phyloP scores from a whole-genome alignment of 805 yeast species.

The Suhomyces pyralidae region DNA sequence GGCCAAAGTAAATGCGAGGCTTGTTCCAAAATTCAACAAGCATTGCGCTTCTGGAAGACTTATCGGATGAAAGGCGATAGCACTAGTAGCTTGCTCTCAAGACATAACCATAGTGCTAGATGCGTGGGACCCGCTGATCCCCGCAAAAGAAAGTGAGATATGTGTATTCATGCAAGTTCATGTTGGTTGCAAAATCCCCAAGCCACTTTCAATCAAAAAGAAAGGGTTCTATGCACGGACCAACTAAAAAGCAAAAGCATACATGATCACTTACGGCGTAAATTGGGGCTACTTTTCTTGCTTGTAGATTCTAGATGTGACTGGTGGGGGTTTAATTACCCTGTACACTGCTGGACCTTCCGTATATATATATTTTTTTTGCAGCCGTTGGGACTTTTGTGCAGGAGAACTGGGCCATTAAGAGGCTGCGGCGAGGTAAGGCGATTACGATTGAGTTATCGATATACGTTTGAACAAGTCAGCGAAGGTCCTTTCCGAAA shows the following conservation, averaged over 20 bases:
- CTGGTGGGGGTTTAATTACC: neutral
- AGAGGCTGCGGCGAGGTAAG: neutral
- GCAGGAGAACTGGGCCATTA: neutral
- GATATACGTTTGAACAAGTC: neutral
- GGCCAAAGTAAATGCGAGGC: neutral
- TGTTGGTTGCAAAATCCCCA: neutral
- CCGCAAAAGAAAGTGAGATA: neutral
- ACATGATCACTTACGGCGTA: neutral
- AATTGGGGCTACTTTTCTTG: neutral
- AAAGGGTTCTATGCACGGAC: neutral
- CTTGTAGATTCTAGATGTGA: neutral
- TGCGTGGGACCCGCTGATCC: neutral
- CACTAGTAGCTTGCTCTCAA: neutral
- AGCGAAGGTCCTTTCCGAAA: neutral
- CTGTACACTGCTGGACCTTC: neutral
- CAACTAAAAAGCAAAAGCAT: neutral
- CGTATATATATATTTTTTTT: neutral
- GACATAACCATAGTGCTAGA: neutral
- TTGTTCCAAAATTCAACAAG: neutral
- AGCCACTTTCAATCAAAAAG: neutral
- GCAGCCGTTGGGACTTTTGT: neutral
- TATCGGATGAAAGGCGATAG: neutral
- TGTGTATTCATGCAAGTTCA: slow-evolving; percentile 5
- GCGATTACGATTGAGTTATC: neutral
- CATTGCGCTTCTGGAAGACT: neutral